Evolutionary conservation across 768 basidiomycete species (phyloP).

Genomic region (Lactarius tabidus): DNA sequence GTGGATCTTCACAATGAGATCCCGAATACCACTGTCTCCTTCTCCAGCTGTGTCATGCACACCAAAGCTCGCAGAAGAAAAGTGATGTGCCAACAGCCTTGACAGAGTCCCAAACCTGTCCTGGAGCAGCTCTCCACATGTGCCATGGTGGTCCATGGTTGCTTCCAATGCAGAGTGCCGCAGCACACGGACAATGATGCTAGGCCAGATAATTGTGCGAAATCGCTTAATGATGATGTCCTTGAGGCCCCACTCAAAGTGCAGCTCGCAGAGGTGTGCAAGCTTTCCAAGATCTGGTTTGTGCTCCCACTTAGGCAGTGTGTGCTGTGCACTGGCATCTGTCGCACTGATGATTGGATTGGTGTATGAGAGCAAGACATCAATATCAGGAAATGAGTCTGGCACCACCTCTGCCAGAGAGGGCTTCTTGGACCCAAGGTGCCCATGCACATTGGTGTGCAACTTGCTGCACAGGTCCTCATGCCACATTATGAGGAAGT

Average conservation of each 20-base stretch:
- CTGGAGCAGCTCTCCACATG: neutral
- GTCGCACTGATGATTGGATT: slow-evolving; percentile 72
- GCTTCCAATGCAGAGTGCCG: slow-evolving; percentile 51
- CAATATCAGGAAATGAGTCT: slow-evolving; percentile 64
- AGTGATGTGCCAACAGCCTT: slow-evolving; percentile 53
- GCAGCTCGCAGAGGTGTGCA: slow-evolving; percentile 76
- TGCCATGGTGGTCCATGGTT: slow-evolving; percentile 26
- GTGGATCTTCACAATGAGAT: slow-evolving; percentile 62
- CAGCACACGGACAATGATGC: slow-evolving; percentile 63
- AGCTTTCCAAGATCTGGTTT: slow-evolving; percentile 70
- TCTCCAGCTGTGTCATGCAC: slow-evolving; percentile 4
- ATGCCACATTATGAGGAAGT: slow-evolving; percentile 62
- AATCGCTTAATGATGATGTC: slow-evolving; percentile 82
- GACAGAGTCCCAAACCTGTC: slow-evolving; percentile 37
- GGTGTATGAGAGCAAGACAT: slow-evolving; percentile 73
- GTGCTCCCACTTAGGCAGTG: slow-evolving; percentile 36
- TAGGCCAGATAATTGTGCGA: slow-evolving; percentile 76
- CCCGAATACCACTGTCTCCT: slow-evolving; percentile 37
- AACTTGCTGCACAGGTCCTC: slow-evolving; percentile 58
- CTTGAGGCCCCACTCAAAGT: slow-evolving; percentile 89
- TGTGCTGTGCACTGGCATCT: slow-evolving; percentile 37
- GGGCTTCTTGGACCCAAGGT: slow-evolving; percentile 59
- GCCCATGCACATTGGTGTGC: slow-evolving; percentile 59
- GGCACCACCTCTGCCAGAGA: slow-evolving; percentile 62
- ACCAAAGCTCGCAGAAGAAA: slow-evolving; percentile 37